Evolutionary conservation across 2,329 filamentous ascomycete genomes (phyloP).

Genomic region (Aspergillus neoniger): DNA sequence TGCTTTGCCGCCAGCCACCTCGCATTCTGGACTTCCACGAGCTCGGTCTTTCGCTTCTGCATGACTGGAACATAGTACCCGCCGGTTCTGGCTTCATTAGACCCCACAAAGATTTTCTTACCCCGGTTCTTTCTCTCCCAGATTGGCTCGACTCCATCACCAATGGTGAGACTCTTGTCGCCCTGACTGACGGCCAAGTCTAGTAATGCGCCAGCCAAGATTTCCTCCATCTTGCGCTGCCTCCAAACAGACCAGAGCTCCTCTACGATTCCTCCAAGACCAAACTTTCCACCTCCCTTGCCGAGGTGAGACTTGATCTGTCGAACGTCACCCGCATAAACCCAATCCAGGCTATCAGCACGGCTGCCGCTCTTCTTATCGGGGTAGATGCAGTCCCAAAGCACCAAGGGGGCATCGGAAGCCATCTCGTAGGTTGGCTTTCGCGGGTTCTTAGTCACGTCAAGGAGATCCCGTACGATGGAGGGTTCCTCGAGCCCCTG

Average conservation of each 20-base stretch:
- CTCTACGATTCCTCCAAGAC: conserved; percentile 67
- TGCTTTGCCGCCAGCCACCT: conserved; percentile 58
- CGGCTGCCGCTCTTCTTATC: conserved; percentile 48
- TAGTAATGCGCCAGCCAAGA: conserved; percentile 74
- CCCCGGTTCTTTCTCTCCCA: conserved; percentile 39
- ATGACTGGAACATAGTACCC: conserved; percentile 62
- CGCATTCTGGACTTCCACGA: conserved; percentile 64
- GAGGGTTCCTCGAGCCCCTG: conserved; percentile 79
- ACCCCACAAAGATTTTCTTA: conserved; percentile 61
- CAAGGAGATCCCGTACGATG: conserved; percentile 73
- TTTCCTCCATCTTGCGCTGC: conserved; percentile 83
- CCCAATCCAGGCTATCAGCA: conserved; percentile 71
- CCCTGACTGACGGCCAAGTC: conserved; percentile 57
- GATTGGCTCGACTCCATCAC: conserved; percentile 26
- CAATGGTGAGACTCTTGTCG: conserved; percentile 33
- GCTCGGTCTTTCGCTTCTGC: conserved; percentile 58
- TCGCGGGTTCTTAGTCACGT: conserved; percentile 69
- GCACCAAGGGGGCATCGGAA: conserved; percentile 81
- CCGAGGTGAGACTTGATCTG: conserved; percentile 40
- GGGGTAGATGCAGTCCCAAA: conserved; percentile 95
- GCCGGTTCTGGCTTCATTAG: conserved; percentile 54
- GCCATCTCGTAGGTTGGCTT: conserved; percentile 90
- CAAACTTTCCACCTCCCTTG: conserved; percentile 62
- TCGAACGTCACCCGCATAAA: conserved; percentile 71
- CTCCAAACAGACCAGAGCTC: conserved; percentile 83